phyloP scores from a whole-genome alignment of 306 rosid species.

The Ormosia semicastrata region DNA sequence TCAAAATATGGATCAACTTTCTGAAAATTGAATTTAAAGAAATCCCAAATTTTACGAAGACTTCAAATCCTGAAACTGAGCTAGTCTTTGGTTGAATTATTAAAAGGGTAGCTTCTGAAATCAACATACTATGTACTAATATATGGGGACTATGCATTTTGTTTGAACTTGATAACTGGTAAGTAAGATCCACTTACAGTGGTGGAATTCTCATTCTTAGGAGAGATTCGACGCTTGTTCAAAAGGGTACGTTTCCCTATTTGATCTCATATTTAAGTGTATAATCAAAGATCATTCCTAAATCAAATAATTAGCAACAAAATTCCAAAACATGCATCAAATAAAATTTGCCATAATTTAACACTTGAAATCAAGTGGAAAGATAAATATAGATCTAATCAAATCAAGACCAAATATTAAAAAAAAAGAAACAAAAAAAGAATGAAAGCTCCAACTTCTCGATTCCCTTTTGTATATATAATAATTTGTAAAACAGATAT shows the following conservation, averaged over 20 bases:
- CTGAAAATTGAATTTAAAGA: neutral
- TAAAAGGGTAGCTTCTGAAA: neutral
- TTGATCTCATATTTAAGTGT: neutral
- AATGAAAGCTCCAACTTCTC: neutral
- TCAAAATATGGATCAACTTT: neutral
- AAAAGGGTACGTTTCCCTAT: neutral
- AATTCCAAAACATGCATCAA: neutral
- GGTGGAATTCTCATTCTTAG: neutral
- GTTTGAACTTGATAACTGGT: neutral
- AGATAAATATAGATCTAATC: neutral
- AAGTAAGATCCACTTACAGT: neutral
- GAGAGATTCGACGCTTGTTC: neutral
- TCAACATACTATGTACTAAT: neutral
- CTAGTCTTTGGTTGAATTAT: neutral
- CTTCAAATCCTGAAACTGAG: neutral
- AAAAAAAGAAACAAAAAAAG: neutral
- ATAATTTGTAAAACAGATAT: neutral
- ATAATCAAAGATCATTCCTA: neutral
- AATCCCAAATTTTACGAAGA: neutral
- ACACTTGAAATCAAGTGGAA: slow-evolving; percentile 7
- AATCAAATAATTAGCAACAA: neutral
- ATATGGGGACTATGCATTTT: neutral
- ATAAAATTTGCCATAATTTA: neutral
- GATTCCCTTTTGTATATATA: neutral
- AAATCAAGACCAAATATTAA: neutral